Conservation (phyloP, 257 asterid genomes). For the Plantago elongata region DNA sequence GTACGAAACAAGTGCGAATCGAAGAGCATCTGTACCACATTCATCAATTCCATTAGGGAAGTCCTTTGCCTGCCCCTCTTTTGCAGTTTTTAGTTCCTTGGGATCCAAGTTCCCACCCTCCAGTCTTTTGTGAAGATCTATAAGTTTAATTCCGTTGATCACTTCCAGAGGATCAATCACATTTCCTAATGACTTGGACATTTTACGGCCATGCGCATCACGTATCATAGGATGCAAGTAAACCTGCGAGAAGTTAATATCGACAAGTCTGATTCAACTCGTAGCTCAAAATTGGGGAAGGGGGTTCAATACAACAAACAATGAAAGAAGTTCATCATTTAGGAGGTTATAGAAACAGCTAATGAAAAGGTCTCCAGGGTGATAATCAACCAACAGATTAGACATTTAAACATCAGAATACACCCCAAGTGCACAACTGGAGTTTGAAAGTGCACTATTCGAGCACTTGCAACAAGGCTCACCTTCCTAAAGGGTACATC, state of each 20-base stretch:
- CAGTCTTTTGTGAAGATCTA: conserved; percentile 80
- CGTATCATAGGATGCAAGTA: conserved; percentile 95
- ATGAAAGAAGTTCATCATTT: too few species aligned
- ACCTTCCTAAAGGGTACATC: conserved; percentile 91
- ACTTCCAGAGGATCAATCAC: conserved; percentile 92
- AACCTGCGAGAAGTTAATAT: conserved; percentile 40
- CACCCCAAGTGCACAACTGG: conserved; percentile 24
- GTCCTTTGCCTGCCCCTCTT: conserved; percentile 85
- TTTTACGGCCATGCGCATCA: conserved; percentile 98
- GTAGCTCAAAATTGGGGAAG: neutral
- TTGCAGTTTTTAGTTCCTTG: conserved; percentile 69
- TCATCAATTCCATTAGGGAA: conserved; percentile 87
- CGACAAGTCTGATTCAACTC: conserved; percentile 1
- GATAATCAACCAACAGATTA: too few species aligned
- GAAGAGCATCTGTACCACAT: conserved; percentile 96
- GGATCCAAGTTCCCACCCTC: conserved; percentile 92
- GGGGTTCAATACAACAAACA: too few species aligned
- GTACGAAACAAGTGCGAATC: conserved; percentile 88
- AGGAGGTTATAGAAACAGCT: too few species aligned
- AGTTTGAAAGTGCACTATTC: conserved; percentile 41
- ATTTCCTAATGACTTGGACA: conserved; percentile 97
- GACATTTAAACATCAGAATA: too few species aligned
- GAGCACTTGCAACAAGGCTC: conserved; percentile 13
- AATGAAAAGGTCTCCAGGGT: too few species aligned
- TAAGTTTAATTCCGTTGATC: conserved; percentile 63